These are phyloP conservation scores for Collybia mongolica DNA, from an alignment of 768 basidiomycete genomes.

Conservation along the genomic window DNA sequence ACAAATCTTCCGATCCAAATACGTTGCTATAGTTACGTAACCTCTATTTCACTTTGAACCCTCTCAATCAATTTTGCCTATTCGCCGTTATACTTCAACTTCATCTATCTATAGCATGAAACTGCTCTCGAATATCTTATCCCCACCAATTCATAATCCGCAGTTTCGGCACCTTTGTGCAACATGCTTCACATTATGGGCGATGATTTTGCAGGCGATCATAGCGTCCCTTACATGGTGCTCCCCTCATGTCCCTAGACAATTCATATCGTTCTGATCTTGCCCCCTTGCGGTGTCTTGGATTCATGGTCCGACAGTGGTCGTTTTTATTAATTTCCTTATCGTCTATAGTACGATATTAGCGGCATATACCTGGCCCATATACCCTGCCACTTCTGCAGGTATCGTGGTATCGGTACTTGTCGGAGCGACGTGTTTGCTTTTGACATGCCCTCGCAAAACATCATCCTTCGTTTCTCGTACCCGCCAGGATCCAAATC, in stretches of 20 bases:
- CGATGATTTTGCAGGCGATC: too few relatives aligned
- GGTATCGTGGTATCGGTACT: neutral
- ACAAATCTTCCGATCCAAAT: slow-evolving; percentile 10
- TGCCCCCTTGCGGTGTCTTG: neutral
- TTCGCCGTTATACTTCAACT: too few relatives aligned
- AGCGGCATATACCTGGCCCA: neutral
- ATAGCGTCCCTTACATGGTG: too few relatives aligned
- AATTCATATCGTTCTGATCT: neutral
- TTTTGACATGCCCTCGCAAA: slow-evolving; percentile 9
- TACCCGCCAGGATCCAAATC: slow-evolving; percentile 23
- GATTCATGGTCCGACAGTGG: slow-evolving; percentile 1
- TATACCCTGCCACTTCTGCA: neutral
- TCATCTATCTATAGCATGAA: too few relatives aligned
- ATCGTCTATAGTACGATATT: neutral
- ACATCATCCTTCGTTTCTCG: slow-evolving; percentile 37
- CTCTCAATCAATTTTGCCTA: neutral
- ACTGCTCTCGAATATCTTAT: too few relatives aligned
- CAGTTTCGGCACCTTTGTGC: too few relatives aligned
- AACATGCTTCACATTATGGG: too few relatives aligned
- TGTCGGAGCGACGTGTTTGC: too few relatives aligned
- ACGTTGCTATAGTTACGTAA: slow-evolving; percentile 13
- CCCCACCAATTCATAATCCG: too few relatives aligned
- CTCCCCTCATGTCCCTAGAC: neutral
- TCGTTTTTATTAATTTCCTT: neutral
- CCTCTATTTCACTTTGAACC: neutral